These are phyloP conservation scores for Eragrostis nindensis DNA, from an alignment of 176 grass and related monocot genomes.

Conservation along the genomic window DNA sequence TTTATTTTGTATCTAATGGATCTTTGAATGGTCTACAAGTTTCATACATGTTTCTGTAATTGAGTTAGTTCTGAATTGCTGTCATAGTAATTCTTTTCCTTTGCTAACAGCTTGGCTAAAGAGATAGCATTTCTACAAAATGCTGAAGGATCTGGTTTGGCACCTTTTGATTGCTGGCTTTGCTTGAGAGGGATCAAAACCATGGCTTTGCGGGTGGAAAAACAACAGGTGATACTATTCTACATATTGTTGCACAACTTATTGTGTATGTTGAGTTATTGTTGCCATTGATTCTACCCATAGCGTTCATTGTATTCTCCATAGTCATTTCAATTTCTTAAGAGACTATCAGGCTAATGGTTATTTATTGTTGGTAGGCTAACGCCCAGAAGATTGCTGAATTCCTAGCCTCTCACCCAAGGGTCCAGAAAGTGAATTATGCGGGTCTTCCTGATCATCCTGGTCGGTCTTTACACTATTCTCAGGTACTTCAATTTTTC, in stretches of 20 bases:
- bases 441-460: slow-evolving; percentile 86
- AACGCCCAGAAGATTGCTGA: slow-evolving; percentile 99
- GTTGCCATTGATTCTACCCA: neutral
- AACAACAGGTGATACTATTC: slow-evolving; percentile 66
- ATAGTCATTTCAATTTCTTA: neutral
- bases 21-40: neutral
- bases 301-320: neutral
- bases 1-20: neutral
- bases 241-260: neutral
- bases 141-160: slow-evolving; percentile 85
- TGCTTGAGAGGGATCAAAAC: slow-evolving; percentile 93
- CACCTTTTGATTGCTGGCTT: slow-evolving; percentile 94
- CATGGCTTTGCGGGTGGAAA: slow-evolving; percentile 91
- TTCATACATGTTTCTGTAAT: neutral
- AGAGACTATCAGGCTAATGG: neutral
- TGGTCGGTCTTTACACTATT: slow-evolving; percentile 79
- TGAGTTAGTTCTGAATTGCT: no score
- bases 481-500: slow-evolving; percentile 56
- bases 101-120: slow-evolving; percentile 71
- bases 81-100: slow-evolving; percentile 15
- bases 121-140: slow-evolving; percentile 97
- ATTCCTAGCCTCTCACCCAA: slow-evolving; percentile 87
- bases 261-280: neutral
- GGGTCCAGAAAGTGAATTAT: slow-evolving; percentile 85
- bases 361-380: slow-evolving; percentile 54